These are phyloP conservation scores for Sclerotiophoma versabilis DNA, from an alignment of 2,329 filamentous ascomycete species.

Conservation along the genomic window DNA sequence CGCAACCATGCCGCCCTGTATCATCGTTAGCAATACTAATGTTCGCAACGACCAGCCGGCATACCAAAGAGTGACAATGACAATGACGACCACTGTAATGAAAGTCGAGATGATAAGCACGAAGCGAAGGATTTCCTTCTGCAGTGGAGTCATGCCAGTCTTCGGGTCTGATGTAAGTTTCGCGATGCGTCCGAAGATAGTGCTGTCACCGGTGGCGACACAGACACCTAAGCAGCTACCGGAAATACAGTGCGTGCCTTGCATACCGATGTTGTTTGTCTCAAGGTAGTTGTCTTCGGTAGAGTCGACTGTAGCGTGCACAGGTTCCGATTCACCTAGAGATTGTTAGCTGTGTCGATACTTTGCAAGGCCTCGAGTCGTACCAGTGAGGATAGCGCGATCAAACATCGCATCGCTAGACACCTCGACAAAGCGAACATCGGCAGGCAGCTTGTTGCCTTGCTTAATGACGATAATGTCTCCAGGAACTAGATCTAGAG, in stretches of 20 bases:
- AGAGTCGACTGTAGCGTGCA: constrained; percentile 69
- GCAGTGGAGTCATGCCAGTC: constrained; percentile 70
- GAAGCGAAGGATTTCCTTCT: constrained; percentile 76
- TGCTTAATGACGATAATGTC: constrained; percentile 73
- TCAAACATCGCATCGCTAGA: constrained; percentile 76
- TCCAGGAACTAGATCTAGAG: constrained; percentile 72
- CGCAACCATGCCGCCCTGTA: constrained; percentile 73
- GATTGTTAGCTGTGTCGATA: constrained; percentile 12
- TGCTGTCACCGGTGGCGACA: constrained; percentile 74
- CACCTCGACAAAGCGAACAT: constrained; percentile 72
- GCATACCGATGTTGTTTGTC: constrained; percentile 76
- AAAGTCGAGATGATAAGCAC: constrained; percentile 72
- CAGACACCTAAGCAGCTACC: constrained; percentile 72
- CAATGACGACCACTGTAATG: constrained; percentile 69
- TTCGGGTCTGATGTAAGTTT: constrained; percentile 74
- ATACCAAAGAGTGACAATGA: constrained; percentile 72
- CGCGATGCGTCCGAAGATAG: constrained; percentile 79
- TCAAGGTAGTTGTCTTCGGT: constrained; percentile 76
- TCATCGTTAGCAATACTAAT: constrained; percentile 7
- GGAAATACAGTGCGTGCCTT: constrained; percentile 79
- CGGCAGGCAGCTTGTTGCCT: constrained; percentile 77
- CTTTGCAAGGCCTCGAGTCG: not conserved
- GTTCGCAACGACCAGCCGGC: constrained; percentile 1
- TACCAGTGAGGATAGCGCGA: constrained; percentile 73
- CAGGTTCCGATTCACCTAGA: constrained; percentile 68